phyloP scores from a whole-genome alignment of 352 stramenopile species.

The Pythium dissimile region DNA sequence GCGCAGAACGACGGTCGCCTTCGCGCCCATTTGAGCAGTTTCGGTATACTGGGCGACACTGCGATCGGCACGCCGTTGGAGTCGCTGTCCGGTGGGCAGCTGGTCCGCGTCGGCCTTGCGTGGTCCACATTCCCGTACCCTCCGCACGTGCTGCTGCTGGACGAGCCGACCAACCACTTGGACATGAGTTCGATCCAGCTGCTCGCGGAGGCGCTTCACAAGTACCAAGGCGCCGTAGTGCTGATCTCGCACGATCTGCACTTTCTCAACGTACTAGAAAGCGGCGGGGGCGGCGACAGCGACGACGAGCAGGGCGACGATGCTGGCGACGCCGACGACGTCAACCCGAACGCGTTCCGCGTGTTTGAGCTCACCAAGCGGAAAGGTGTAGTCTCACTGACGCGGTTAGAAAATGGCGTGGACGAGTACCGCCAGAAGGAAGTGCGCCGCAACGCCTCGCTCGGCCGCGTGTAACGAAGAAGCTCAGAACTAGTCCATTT shows the following conservation, averaged over 20 bases:
- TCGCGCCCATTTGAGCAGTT: constrained; percentile 43
- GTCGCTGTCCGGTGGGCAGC: constrained; percentile 42
- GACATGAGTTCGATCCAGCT: constrained; percentile 90
- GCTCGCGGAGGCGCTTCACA: constrained; percentile 49
- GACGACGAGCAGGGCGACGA: constrained; percentile 9
- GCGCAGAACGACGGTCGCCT: constrained; percentile 29
- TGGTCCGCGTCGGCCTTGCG: constrained; percentile 48
- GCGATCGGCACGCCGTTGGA: constrained; percentile 33
- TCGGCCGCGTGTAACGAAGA: constrained; percentile 37
- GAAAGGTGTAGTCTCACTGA: constrained; percentile 38
- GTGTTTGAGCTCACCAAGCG: constrained; percentile 55
- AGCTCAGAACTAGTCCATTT: background rate
- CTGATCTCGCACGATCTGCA: constrained; percentile 68
- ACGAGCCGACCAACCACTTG: constrained; percentile 92
- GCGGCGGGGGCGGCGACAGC: background rate
- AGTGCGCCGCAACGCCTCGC: constrained; percentile 39
- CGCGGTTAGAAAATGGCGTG: constrained; percentile 26
- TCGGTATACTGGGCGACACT: constrained; percentile 38
- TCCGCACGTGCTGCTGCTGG: constrained; percentile 88
- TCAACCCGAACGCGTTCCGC: constrained; percentile 8
- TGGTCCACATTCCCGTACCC: constrained; percentile 76
- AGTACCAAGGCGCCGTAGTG: constrained; percentile 51
- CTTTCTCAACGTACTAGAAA: constrained; percentile 51
- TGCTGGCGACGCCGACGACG: constrained; percentile 9
- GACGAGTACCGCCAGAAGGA: constrained; percentile 42